These are phyloP conservation scores for Fusarium coffeatum DNA, from an alignment of 2,329 filamentous ascomycete species.

Conservation along the genomic window DNA sequence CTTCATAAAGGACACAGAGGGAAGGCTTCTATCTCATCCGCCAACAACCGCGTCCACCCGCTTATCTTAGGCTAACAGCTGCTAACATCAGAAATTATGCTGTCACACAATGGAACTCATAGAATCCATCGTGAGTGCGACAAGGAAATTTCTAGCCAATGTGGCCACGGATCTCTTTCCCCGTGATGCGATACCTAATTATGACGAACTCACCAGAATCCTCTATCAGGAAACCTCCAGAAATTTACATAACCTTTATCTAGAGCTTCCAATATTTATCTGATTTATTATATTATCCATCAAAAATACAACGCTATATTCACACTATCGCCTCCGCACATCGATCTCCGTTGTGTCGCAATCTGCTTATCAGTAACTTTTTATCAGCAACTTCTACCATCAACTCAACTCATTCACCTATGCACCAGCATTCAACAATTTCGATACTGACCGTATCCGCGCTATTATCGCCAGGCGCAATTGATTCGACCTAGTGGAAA, in stretches of 20 bases:
- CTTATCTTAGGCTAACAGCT: not conserved
- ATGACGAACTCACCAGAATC: constrained; percentile 17
- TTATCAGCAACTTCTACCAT: constrained; percentile 27
- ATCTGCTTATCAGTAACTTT: constrained; percentile 22
- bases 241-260: not conserved
- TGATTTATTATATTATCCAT: not conserved
- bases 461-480: not conserved
- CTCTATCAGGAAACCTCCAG: not conserved
- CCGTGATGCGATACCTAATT: constrained; percentile 13
- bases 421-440: constrained; percentile 51
- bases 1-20: not conserved
- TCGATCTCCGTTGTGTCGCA: constrained; percentile 34
- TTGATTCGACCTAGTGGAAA: constrained; percentile 35
- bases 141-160: constrained; percentile 28
- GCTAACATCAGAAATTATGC: constrained; percentile 16
- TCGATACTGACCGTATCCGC: not conserved
- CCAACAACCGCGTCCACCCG: constrained; percentile 41
- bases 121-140: constrained; percentile 11
- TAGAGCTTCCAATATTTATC: not conserved
- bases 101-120: constrained; percentile 8
- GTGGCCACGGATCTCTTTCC: constrained; percentile 20
- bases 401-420: constrained; percentile 39
- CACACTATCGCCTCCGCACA: constrained; percentile 23
- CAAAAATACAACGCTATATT: not conserved
- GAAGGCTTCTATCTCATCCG: constrained; percentile 15